These are phyloP conservation scores for Gynandropsis gynandra DNA, from an alignment of 345 rosid species.

Conservation along the genomic window DNA sequence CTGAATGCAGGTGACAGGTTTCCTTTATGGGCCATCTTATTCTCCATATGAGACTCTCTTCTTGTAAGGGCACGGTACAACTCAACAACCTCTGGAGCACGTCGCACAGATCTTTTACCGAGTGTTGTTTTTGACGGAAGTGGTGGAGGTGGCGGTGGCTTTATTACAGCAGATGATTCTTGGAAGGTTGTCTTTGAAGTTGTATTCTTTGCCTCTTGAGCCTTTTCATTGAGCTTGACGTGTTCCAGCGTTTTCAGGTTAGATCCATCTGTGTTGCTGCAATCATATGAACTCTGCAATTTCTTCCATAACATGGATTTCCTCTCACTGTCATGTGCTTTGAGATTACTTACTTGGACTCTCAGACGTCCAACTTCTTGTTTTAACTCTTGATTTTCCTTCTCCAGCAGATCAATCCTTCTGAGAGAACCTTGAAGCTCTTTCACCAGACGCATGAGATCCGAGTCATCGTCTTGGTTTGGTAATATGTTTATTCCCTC, in stretches of 20 bases:
- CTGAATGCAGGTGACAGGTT: constrained; percentile 35
- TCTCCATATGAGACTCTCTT: constrained; percentile 49
- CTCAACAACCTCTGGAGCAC: constrained; percentile 78
- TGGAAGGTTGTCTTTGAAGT: constrained; percentile 28
- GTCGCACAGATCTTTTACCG: constrained; percentile 53
- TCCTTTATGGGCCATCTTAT: constrained; percentile 34
- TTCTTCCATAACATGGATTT: constrained; percentile 87
- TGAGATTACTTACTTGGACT: constrained; percentile 58
- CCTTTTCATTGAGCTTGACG: constrained; percentile 31
- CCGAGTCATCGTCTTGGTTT: constrained; percentile 44
- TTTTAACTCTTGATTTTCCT: constrained; percentile 61
- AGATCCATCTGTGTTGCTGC: constrained; percentile 25
- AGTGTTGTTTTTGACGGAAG: constrained; percentile 43
- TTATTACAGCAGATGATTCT: constrained; percentile 18
- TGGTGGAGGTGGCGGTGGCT: constrained; percentile 74
- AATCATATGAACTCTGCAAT: constrained; percentile 53
- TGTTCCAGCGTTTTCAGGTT: constrained; percentile 39
- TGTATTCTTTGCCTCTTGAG: constrained; percentile 29
- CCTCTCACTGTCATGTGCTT: constrained; percentile 80
- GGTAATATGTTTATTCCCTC: constrained; percentile 29
- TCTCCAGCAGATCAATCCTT: constrained; percentile 54
- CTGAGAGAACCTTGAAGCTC: constrained; percentile 52
- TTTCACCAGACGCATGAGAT: constrained; percentile 48
- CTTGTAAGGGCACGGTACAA: constrained; percentile 72
- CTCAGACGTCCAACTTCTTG: constrained; percentile 67